Evolutionary conservation across 2,329 filamentous ascomycete species (phyloP), one percentile per base, ranked within the genome.

Genomic region (Cercospora citrullina): DNA sequence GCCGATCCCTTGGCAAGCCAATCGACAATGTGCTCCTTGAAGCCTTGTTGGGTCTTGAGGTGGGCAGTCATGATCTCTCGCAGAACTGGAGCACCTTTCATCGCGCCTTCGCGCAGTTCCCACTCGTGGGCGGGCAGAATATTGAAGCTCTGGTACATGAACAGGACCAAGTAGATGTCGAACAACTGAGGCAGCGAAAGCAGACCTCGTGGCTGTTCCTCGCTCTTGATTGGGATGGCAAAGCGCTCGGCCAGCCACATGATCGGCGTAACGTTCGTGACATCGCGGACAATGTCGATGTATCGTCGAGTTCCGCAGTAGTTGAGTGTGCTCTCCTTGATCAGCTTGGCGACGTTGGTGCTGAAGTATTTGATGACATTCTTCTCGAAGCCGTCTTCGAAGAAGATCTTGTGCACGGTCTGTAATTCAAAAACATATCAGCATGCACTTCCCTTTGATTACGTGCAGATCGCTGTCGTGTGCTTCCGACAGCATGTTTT

Each of bases 181-280:
- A 85, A 86, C 0, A 82, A 77, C 68, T 86, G 81, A 12, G 82
- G 78, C 16, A 83, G 72, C 0, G 82, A 80, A 18, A 86, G 57
- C 7, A 86, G 63, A 2, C 90, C 90, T 71, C 84, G 86, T 2
- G 87, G 86, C 61, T 87, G 86, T 10, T 87, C 81, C 2, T 78
- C 76, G 0, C 87, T 89, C 80, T 91, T 91, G 45, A 93, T 81
- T 0, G 90, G 89, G 3, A 92, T 80, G 60, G 87, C 87, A 75
- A 91, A 90, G 4, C 85, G 84, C 2, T 89, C 82, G 0, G 86
- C 87, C 48, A 91, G 81, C 73, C 86, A 91, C 72, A 87, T 83
- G 3, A 89, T 86, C 5, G 90, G 89, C 0, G 84, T 85, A 28
- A 91, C 79, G 75, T 92, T 92, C 28, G 87, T 89, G 0, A 92